A percentile compares a stretch with the other conserved stretches of the same genome.
Conservation (phyloP, 345 rosid genomes). For the Eucalyptus victrix region DNA sequence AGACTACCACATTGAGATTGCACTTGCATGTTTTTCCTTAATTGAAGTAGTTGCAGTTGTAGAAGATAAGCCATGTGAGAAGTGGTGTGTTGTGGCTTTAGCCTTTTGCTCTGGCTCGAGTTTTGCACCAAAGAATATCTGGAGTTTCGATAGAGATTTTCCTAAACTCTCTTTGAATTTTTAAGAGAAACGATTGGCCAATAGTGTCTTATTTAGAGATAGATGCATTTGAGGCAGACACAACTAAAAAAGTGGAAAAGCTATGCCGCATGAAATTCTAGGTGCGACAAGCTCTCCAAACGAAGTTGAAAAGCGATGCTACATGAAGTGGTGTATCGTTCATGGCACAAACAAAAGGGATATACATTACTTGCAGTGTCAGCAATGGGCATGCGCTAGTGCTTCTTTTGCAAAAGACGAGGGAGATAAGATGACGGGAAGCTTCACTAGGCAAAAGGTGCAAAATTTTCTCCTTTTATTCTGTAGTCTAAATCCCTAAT, state of each 20-base stretch:
- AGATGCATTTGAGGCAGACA: not conserved
- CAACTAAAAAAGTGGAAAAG: not conserved
- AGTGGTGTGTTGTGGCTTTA: not conserved
- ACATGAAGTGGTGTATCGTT: not conserved
- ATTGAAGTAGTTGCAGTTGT: not conserved
- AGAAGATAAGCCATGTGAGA: not conserved
- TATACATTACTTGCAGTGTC: not conserved
- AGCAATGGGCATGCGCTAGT: not conserved
- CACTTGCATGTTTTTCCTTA: not conserved
- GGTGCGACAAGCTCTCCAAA: not conserved
- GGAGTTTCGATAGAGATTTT: not conserved
- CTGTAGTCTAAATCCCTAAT: not conserved
- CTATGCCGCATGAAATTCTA: not conserved
- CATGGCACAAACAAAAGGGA: not conserved
- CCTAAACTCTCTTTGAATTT: not conserved
- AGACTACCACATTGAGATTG: not conserved
- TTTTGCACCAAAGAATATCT: not conserved
- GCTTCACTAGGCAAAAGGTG: not conserved
- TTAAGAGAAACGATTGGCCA: not conserved
- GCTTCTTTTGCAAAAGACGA: not conserved
- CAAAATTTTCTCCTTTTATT: not conserved
- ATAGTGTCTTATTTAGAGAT: not conserved
- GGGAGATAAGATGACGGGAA: not conserved
- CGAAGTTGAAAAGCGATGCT: not conserved
- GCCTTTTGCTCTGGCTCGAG: not conserved